A percentile compares a stretch with the other conserved stretches of the same genome.
Evolutionary conservation across 768 basidiomycete genomes (phyloP).

Genomic region (Macrolepiota albuminosa): DNA sequence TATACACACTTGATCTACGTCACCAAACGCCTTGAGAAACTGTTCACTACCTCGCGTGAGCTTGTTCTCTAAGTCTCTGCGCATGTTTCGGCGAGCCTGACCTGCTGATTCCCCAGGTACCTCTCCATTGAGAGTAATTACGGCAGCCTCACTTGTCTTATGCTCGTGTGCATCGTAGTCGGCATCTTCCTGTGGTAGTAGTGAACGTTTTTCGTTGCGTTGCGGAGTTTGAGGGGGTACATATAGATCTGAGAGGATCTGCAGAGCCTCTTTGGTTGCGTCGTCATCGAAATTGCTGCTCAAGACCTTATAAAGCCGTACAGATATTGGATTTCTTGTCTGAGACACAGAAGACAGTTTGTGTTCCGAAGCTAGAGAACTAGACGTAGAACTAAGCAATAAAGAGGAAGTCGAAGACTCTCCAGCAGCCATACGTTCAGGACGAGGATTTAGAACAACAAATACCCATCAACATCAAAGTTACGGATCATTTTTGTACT

Average conservation of each 20-base stretch:
- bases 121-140: conserved; percentile 24
- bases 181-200: conserved; percentile 18
- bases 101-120: conserved; percentile 62
- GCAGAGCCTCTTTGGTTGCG: conserved; percentile 73
- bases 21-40: conserved; percentile 80
- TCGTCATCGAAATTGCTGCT: conserved; percentile 76
- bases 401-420: conserved; percentile 5
- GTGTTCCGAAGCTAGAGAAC: conserved; percentile 6
- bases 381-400: conserved; percentile 9
- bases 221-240: conserved; percentile 25
- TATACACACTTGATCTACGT: conserved; percentile 82
- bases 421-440: conserved; percentile 2
- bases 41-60: conserved; percentile 76
- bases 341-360: conserved; percentile 23
- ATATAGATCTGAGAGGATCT: conserved; percentile 82
- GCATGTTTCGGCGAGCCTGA: conserved; percentile 71
- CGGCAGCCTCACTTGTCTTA: conserved; percentile 9
- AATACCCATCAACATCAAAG: neutral
- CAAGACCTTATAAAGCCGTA: conserved; percentile 87
- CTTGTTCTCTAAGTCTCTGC: conserved; percentile 80
- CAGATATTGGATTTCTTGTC: conserved; percentile 69
- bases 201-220: conserved; percentile 27
- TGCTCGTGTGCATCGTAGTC: conserved; percentile 33
- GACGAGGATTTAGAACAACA: neutral
- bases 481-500: neutral